Base-by-base conservation (phyloP, 1,139 yeast genomes). In the Pichia sp. region DNA sequence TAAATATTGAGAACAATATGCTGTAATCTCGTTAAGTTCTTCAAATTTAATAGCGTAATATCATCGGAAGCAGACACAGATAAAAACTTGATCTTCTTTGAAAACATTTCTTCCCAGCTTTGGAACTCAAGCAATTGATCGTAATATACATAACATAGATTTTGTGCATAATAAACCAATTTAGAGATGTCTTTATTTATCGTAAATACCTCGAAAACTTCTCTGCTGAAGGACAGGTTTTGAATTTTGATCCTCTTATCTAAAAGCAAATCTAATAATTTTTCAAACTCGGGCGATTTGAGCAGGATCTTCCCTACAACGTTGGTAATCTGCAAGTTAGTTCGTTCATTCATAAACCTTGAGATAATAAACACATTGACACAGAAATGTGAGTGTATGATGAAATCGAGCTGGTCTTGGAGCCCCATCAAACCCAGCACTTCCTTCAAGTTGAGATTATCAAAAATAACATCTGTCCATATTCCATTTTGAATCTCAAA, bases 161-260 rank as follows among this genome's bases (percentile, higher is more conserved):
- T 47, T 2, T 33, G 16, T 5, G 54, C 34, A 14, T 12, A 44
- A 31, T 48, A 33, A 10, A 51, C 30, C 12, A 54, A 8, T 2
- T 42, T 48, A 4, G 44, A 42, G 16, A 54, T 20, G 5, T 48
- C 29, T 17, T 31, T 20, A 30, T 51, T 51, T 4, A 54, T 16
- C 10, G 36, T 10, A 5, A 51, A 34, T 12, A 47, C 34, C 29
- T 51, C 50, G 20, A 12, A 4, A 10, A 54, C 24, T 17, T 54
- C 56, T 45, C 56, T 48, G 16, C 41, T 34, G 17, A 54, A 51
- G 10, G 51, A 38, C n/a, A 54, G 27, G 4, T 48, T 44, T 44
- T 54, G 56, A 6, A 54, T 45, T 6, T 38, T 5, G 14, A 51
- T 36, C 12, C 16, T 44, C 10, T n/a, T 41, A 6, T 29, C n/a